Conservation (phyloP, 371 early-diverging fungal genomes). For the Saksenaea vasiformis region DNA sequence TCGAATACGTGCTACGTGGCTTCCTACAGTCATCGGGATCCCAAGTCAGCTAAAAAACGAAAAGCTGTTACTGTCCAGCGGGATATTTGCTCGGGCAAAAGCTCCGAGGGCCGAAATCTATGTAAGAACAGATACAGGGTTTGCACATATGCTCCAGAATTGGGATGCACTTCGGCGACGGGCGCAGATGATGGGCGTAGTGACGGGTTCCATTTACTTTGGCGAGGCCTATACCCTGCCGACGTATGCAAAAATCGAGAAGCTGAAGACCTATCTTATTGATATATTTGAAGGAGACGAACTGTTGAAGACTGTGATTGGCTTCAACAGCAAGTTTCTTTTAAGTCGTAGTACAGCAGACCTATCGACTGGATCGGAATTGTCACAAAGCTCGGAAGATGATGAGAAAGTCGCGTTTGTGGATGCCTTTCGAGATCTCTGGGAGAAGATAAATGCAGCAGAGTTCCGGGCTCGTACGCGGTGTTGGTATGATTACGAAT, state of each 20-base stretch:
- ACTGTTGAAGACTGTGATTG: constrained; percentile 46
- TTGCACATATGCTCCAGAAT: constrained; percentile 51
- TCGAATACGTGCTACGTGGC: constrained; percentile 62
- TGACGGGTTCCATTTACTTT: constrained; percentile 38
- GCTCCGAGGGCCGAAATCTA: constrained; percentile 50
- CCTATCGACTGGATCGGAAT: neutral
- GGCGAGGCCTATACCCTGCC: constrained; percentile 53
- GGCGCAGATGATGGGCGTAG: constrained; percentile 51
- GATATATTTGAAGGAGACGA: constrained; percentile 79
- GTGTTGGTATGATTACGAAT: constrained; percentile 49
- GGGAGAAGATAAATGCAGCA: constrained; percentile 37
- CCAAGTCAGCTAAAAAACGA: constrained; percentile 19
- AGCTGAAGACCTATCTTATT: constrained; percentile 66
- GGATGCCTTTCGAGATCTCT: constrained; percentile 31
- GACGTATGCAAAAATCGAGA: constrained; percentile 65
- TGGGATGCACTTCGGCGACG: constrained; percentile 46
- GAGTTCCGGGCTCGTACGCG: constrained; percentile 34
- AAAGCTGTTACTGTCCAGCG: constrained; percentile 28
- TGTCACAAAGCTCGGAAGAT: neutral
- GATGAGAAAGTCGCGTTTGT: constrained; percentile 22
- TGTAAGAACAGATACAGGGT: constrained; percentile 42
- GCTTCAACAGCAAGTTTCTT: constrained; percentile 34
- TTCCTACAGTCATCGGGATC: constrained; percentile 33
- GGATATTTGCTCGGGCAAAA: constrained; percentile 41
- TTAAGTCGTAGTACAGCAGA: neutral